Evolutionary conservation across 108 stramenopile species (phyloP).

Genomic region (Stephanodiscus triporus): DNA sequence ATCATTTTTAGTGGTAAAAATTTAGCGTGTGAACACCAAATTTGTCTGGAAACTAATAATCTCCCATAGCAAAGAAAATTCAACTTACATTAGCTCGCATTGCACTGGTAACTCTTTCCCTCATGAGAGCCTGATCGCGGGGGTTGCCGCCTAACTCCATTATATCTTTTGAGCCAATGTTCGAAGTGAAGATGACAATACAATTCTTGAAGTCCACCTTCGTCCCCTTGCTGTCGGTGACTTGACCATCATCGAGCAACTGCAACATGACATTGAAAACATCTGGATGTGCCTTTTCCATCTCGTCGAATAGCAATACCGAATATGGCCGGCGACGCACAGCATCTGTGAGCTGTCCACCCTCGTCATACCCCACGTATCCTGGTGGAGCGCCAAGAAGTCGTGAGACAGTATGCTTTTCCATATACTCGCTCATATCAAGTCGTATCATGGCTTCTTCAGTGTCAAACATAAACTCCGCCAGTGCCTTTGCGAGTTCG

Average conservation of each 20-base stretch:
- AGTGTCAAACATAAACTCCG: constrained; percentile 92
- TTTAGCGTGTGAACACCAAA: background rate
- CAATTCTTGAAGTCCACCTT: constrained; percentile 96
- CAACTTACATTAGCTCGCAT: constrained; percentile 63
- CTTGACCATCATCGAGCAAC: constrained; percentile 96
- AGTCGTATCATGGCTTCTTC: constrained; percentile 93
- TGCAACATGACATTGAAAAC: constrained; percentile 98
- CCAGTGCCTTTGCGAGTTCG: constrained; percentile 93
- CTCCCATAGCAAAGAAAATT: background rate
- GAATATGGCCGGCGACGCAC: constrained; percentile 96
- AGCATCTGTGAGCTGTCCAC: constrained; percentile 99
- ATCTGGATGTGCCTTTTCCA: constrained; percentile 99
- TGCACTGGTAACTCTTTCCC: constrained; percentile 65
- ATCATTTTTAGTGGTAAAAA: constrained; percentile 28
- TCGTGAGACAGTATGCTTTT: constrained; percentile 93
- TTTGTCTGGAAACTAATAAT: background rate
- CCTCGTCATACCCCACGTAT: constrained; percentile 90
- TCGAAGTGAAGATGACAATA: constrained; percentile 96
- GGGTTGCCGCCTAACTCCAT: constrained; percentile 71
- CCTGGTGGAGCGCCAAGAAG: constrained; percentile 96
- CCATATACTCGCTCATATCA: constrained; percentile 97
- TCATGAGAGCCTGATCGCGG: constrained; percentile 67
- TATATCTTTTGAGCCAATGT: constrained; percentile 94
- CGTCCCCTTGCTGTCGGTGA: constrained; percentile 97
- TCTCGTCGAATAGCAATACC: constrained; percentile 96